Conservation (phyloP, 2,329 filamentous ascomycete species). For the Fusarium decemcellulare region DNA sequence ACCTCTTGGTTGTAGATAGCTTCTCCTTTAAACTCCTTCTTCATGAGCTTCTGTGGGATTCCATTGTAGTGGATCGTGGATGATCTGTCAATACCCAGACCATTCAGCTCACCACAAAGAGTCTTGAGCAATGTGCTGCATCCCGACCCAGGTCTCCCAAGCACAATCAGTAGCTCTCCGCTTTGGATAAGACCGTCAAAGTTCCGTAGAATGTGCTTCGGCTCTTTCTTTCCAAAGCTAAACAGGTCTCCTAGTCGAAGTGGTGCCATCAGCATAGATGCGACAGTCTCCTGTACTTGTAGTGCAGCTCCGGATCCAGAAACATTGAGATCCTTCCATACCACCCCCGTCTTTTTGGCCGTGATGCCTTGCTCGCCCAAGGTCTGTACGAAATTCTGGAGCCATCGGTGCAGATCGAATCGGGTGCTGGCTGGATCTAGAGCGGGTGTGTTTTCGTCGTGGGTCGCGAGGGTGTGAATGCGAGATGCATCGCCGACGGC, state of each 20-base stretch:
- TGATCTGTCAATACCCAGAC: slow-evolving; percentile 65
- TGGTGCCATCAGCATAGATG: slow-evolving; percentile 70
- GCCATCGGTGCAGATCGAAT: slow-evolving; percentile 61
- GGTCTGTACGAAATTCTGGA: slow-evolving; percentile 54
- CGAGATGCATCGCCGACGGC: slow-evolving; percentile 31
- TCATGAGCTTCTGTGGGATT: slow-evolving; percentile 66
- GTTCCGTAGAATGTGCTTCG: slow-evolving; percentile 72
- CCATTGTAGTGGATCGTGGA: slow-evolving; percentile 75
- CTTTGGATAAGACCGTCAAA: slow-evolving; percentile 75
- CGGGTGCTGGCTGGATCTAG: slow-evolving; percentile 55
- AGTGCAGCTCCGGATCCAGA: slow-evolving; percentile 76
- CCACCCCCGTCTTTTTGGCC: slow-evolving; percentile 69
- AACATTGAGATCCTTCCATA: slow-evolving; percentile 76
- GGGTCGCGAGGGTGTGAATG: slow-evolving; percentile 33
- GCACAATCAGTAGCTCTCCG: slow-evolving; percentile 78
- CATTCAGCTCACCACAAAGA: slow-evolving; percentile 71
- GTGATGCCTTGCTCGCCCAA: slow-evolving; percentile 70
- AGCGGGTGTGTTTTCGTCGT: slow-evolving; percentile 49
- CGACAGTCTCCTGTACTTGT: slow-evolving; percentile 78
- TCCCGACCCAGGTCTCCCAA: slow-evolving; percentile 76
- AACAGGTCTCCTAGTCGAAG: slow-evolving; percentile 71
- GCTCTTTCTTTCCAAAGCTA: slow-evolving; percentile 58
- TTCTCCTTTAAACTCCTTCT: slow-evolving; percentile 74
- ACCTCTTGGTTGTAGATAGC: slow-evolving; percentile 83
- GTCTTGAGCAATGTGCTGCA: slow-evolving; percentile 76